These are phyloP conservation scores for Aspergillus panamensis DNA, from an alignment of 495 filamentous ascomycete genomes.

Conservation along the genomic window DNA sequence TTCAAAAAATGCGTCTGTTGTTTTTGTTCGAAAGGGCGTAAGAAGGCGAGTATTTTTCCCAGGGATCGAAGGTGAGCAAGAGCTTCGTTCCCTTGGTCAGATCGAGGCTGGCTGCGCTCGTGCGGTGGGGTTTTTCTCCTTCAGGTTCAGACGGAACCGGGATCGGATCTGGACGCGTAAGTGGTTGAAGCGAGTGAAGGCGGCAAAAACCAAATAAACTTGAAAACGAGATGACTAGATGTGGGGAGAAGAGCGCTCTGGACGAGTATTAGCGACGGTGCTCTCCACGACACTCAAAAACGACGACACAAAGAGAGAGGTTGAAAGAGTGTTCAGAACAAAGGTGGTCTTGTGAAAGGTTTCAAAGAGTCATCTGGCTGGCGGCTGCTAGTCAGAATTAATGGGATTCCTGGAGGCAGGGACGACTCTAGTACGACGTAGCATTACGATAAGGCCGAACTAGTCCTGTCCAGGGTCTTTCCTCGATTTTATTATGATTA, in stretches of 20 bases:
- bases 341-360: not conserved
- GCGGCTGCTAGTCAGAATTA: not conserved
- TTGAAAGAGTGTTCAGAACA: slow-evolving; percentile 2
- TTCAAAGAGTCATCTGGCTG: not conserved
- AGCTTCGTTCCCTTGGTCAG: slow-evolving; percentile 13
- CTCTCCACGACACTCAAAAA: not conserved
- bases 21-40: not conserved
- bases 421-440: not conserved
- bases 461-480: not conserved
- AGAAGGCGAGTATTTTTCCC: slow-evolving; percentile 12
- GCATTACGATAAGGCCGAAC: not conserved
- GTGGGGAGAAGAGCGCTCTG: not conserved
- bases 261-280: no score
- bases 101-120: slow-evolving; percentile 23
- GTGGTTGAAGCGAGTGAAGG: slow-evolving; percentile 19
- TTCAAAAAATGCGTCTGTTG: slow-evolving; percentile 4
- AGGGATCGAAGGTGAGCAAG: slow-evolving; percentile 14
- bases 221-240: not conserved
- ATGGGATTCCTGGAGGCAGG: no score
- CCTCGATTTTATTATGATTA: not conserved
- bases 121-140: slow-evolving; percentile 26
- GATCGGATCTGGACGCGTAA: slow-evolving; percentile 28
- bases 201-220: slow-evolving; percentile 11
- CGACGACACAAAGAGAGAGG: slow-evolving; percentile 5
- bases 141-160: slow-evolving; percentile 18